Conservation (phyloP, 2,329 filamentous ascomycete genomes). For the Xylaria multiplex region DNA sequence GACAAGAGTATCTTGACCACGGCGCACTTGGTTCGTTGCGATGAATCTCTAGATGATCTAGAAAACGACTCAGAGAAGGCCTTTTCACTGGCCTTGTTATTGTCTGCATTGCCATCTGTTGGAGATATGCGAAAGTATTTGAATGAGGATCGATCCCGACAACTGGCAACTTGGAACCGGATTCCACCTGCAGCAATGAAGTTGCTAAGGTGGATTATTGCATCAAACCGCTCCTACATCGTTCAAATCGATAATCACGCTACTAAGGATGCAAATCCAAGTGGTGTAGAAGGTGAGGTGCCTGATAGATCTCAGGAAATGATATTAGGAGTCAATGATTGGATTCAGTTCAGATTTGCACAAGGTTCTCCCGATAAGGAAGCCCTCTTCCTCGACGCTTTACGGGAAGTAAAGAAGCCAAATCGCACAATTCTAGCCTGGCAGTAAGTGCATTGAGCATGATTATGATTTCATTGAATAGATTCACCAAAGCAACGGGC, state of each 20-base stretch:
- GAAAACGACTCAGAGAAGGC: slow-evolving; percentile 54
- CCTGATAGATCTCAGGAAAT: slow-evolving; percentile 54
- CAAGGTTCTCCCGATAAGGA: slow-evolving; percentile 93
- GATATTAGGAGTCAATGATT: slow-evolving; percentile 71
- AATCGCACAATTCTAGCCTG: slow-evolving; percentile 79
- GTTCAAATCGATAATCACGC: slow-evolving; percentile 71
- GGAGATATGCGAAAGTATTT: slow-evolving; percentile 65
- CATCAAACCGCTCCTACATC: slow-evolving; percentile 89
- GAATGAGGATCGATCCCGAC: slow-evolving; percentile 50
- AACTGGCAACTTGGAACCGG: slow-evolving; percentile 58
- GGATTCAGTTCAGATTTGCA: slow-evolving; percentile 85
- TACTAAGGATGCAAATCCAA: slow-evolving; percentile 35
- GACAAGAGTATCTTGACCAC: not conserved
- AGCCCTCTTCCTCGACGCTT: slow-evolving; percentile 72
- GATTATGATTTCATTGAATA: not conserved
- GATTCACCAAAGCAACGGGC: not conserved
- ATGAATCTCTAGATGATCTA: slow-evolving; percentile 68
- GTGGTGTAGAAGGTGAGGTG: slow-evolving; percentile 23
- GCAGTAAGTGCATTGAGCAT: slow-evolving; percentile 59
- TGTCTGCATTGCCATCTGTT: slow-evolving; percentile 71
- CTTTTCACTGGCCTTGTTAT: slow-evolving; percentile 60
- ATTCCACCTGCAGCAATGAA: slow-evolving; percentile 74
- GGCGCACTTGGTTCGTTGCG: slow-evolving; percentile 55
- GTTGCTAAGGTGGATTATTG: slow-evolving; percentile 86
- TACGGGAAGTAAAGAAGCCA: slow-evolving; percentile 57